phyloP scores from a whole-genome alignment of 2,329 filamentous ascomycete genomes.

The Aspergillus udagawae region DNA sequence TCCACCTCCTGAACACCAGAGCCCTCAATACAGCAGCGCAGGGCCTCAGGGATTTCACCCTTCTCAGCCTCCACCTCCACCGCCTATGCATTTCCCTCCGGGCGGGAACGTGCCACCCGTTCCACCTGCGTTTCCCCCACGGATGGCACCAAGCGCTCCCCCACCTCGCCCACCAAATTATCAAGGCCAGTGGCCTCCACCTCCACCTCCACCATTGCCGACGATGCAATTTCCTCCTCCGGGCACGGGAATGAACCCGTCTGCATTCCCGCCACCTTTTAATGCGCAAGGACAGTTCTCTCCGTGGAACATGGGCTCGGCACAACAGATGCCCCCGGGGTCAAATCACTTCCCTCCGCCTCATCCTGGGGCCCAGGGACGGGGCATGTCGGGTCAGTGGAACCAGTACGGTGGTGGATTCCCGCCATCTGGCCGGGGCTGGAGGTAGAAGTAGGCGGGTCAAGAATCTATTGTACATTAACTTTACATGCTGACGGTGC shows the following conservation, averaged over 20 bases:
- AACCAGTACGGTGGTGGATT: conserved; percentile 8
- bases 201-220: conserved; percentile 16
- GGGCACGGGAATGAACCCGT: conserved; percentile 2
- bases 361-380: conserved; percentile 21
- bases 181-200: conserved; percentile 19
- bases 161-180: conserved; percentile 18
- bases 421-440: conserved; percentile 3
- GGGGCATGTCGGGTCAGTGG: conserved; percentile 11
- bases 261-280: conserved; percentile 26
- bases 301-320: conserved; percentile 18
- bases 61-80: conserved; percentile 17
- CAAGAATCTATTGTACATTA: background rate
- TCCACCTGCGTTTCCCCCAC: conserved; percentile 1
- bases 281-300: conserved; percentile 19
- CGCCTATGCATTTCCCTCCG: conserved; percentile 5
- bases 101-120: background rate
- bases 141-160: background rate
- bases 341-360: conserved; percentile 32
- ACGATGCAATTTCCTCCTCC: conserved; percentile 11
- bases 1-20: conserved; percentile 1
- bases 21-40: conserved; percentile 1
- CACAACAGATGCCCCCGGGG: conserved; percentile 28
- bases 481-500: background rate
- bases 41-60: conserved; percentile 14
- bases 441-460: background rate